These are phyloP conservation scores for Spatholobus suberectus DNA, from an alignment of 306 rosid genomes.

Conservation along the genomic window DNA sequence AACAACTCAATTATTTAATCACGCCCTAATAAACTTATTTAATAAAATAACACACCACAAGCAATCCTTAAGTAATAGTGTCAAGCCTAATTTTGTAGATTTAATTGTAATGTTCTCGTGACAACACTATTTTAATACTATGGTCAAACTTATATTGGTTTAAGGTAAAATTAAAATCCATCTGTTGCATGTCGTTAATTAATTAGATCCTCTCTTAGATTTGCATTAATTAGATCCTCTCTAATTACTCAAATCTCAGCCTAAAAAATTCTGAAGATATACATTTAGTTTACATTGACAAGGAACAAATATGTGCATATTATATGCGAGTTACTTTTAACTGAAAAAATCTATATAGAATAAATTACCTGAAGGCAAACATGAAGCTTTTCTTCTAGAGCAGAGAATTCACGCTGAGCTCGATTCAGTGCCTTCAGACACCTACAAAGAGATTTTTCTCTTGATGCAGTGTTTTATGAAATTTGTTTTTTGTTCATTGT, in stretches of 20 bases:
- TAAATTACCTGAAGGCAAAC: slow-evolving; percentile 36
- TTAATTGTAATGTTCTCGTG: neutral
- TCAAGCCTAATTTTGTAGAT: neutral
- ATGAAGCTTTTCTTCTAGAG: slow-evolving; percentile 35
- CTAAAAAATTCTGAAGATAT: neutral
- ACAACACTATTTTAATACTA: neutral
- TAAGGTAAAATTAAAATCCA: neutral
- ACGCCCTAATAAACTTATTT: neutral
- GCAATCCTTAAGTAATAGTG: neutral
- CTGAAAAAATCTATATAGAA: neutral
- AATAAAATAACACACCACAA: neutral
- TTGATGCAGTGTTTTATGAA: neutral
- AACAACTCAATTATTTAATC: neutral
- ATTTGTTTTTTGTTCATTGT: neutral
- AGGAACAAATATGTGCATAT: neutral
- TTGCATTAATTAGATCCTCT: neutral
- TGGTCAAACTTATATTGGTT: neutral
- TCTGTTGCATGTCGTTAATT: neutral
- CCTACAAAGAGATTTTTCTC: slow-evolving; percentile 10
- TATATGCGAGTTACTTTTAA: neutral
- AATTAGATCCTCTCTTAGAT: neutral
- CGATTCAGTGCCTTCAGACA: slow-evolving; percentile 30
- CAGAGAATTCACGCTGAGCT: slow-evolving; percentile 12
- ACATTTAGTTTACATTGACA: neutral
- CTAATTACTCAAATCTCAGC: neutral